Conservation (phyloP, 2,329 filamentous ascomycete genomes). For the Pleomassaria siparia region DNA sequence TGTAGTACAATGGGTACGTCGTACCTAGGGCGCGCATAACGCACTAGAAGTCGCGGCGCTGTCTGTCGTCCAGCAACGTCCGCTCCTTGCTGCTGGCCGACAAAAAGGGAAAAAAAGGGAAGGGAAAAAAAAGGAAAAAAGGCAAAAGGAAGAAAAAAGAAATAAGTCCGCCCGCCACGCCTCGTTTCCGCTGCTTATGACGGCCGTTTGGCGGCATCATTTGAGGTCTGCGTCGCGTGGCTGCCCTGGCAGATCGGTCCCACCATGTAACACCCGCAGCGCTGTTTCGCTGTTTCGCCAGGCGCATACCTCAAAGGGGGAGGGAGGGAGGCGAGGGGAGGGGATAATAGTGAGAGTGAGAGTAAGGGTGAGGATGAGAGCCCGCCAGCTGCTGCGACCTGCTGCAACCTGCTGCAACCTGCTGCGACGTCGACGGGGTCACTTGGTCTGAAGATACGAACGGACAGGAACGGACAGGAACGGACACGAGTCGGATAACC, state of each 20-base stretch:
- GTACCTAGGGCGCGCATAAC: too few species aligned
- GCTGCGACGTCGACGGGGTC: not conserved
- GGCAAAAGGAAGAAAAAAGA: too few species aligned
- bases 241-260: slow-evolving; percentile 9
- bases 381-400: not conserved
- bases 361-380: too few species aligned
- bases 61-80: slow-evolving; percentile 9
- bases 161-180: slow-evolving; percentile 3
- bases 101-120: too few species aligned
- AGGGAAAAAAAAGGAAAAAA: too few species aligned
- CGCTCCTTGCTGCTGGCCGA: too few species aligned
- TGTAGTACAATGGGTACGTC: too few species aligned
- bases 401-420: not conserved
- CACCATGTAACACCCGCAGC: too few species aligned
- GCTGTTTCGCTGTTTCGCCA: not conserved
- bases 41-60: slow-evolving; percentile 6
- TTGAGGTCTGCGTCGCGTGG: slow-evolving; percentile 10
- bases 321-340: too few species aligned
- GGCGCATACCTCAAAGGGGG: too few species aligned
- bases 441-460: slow-evolving; percentile 2
- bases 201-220: not conserved
- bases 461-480: not conserved
- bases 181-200: not conserved
- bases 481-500: too few species aligned
- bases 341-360: too few species aligned